Evolutionary conservation across 495 filamentous ascomycete species (phyloP).

Genomic region (Rhypophila decipiens): DNA sequence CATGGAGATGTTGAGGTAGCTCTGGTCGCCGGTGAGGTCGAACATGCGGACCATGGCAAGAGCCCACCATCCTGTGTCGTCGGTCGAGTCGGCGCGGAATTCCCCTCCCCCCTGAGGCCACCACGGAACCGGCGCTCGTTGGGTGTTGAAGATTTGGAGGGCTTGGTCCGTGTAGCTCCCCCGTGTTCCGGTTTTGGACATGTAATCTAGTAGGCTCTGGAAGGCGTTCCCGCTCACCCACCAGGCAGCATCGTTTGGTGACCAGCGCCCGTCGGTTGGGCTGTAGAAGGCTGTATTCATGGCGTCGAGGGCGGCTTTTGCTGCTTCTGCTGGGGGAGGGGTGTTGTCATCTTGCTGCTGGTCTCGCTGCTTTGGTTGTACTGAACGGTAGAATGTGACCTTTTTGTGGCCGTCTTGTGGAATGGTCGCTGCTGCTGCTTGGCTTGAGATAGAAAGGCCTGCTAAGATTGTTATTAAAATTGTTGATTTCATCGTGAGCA

Average conservation of each 20-base stretch:
- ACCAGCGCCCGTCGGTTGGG: slow-evolving; percentile 28
- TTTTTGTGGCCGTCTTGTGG: no score
- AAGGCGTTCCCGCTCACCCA: slow-evolving; percentile 40
- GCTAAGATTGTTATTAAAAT: no score
- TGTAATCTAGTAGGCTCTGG: slow-evolving; percentile 31
- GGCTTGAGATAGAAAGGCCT: no score
- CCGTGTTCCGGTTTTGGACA: slow-evolving; percentile 23
- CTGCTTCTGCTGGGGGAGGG: no score
- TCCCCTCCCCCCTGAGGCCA: slow-evolving; percentile 34
- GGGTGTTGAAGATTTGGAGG: slow-evolving; percentile 23
- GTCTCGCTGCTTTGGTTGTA: no score
- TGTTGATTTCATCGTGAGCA: no score
- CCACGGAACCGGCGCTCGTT: slow-evolving; percentile 26
- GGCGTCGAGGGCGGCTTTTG: slow-evolving; percentile 27
- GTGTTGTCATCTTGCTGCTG: no score
- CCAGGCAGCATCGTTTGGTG: slow-evolving; percentile 25
- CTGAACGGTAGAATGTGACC: no score
- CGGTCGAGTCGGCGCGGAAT: slow-evolving; percentile 53
- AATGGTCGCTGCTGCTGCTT: no score
- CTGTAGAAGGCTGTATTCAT: slow-evolving; percentile 34
- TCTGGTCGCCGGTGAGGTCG: slow-evolving; percentile 47
- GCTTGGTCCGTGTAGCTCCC: slow-evolving; percentile 28
- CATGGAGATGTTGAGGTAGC: slow-evolving; percentile 48
- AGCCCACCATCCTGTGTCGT: slow-evolving; percentile 67
- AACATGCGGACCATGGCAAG: slow-evolving; percentile 58